These are phyloP conservation scores for Apophysomyces trapeziformis DNA, from an alignment of 371 early-diverging fungal species.

Conservation along the genomic window DNA sequence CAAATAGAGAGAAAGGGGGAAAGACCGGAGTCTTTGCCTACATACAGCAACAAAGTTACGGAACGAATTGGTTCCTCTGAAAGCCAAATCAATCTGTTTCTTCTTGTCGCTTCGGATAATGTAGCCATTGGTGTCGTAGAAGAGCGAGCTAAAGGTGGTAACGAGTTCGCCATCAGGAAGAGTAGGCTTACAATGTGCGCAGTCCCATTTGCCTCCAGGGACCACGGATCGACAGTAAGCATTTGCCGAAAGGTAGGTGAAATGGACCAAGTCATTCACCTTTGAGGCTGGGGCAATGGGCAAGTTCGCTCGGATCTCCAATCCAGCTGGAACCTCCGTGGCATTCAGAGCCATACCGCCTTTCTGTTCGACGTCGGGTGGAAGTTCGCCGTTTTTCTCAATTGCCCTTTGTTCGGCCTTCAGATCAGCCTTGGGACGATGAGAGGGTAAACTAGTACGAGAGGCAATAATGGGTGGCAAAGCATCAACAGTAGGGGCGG, in stretches of 20 bases:
- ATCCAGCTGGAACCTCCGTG: constrained; percentile 8
- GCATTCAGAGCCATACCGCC: constrained; percentile 20
- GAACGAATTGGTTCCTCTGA: constrained; percentile 30
- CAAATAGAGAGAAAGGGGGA: not conserved
- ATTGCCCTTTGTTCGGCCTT: constrained; percentile 22
- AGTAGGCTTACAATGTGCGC: constrained; percentile 18
- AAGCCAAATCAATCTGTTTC: constrained; percentile 27
- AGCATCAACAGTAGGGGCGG: constrained; percentile 2
- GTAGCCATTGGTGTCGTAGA: constrained; percentile 27
- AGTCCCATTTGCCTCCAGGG: constrained; percentile 23
- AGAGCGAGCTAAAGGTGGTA: constrained; percentile 18
- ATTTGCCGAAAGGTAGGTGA: constrained; percentile 22
- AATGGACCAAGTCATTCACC: constrained; percentile 7
- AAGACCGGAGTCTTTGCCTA: not conserved
- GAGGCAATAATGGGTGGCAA: constrained; percentile 21
- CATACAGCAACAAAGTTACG: constrained; percentile 22
- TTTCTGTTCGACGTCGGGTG: constrained; percentile 13
- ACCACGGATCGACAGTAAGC: constrained; percentile 29
- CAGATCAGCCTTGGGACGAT: constrained; percentile 28
- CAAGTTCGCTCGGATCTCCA: not conserved
- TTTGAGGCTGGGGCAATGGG: not conserved
- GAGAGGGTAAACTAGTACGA: constrained; percentile 27
- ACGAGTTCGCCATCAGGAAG: constrained; percentile 30
- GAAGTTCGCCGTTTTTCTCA: constrained; percentile 18
- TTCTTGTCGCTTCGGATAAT: constrained; percentile 21